Evolutionary conservation across 306 rosid genomes (phyloP), one percentile per base, ranked within the genome.

Genomic region (Ochetophila trinervis): DNA sequence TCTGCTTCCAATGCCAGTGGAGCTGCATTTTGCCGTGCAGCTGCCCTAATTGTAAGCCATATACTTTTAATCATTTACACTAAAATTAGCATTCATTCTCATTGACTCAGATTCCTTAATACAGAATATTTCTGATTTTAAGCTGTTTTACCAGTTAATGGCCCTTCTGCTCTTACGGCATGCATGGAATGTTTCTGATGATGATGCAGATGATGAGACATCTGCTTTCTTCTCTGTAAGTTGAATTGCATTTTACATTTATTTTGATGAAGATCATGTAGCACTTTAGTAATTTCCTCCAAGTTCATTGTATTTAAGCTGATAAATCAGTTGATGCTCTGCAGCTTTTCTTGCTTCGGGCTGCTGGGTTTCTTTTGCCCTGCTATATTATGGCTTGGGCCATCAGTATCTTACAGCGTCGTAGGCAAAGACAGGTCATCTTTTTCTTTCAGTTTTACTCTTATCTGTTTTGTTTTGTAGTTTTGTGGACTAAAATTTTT

Each of bases 361-460:
- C 95, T 32, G 97, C 96, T 78, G 95, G 99, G 36, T 94, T 90
- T 86, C 90, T 94, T 54, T 82, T 94, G 73, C 99, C 99, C 68
- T 94, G 96, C 84, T 94, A 94, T 70, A 88, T 94, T 18, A 94
- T 94, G 97, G 97, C 99, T 67, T 94, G 99, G 88, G 99, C 96
- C 69, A 83, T 94, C 80, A 88, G 91, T 75, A 83, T 94, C 72
- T 83, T 94, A 86, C 99, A 94, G 78, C 97, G 90, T 12, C 82
- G 96, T 54, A 91, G 95, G 59, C 99, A 88, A 75, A 88, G 96
- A 90, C 99, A 85, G 82, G 99, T 94, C 18, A 65, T 80, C 55
- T 23, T 67, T 59, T 15, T 54, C 65, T 5, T 16, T 24, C 1
- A 27, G 32, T 27, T 27, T 27, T 27, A 27, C 32, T 27, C 32